Evolutionary conservation across 164 flowering plant species (phyloP), one percentile per base, ranked within the genome.

Genomic region (Stephania japonica): DNA sequence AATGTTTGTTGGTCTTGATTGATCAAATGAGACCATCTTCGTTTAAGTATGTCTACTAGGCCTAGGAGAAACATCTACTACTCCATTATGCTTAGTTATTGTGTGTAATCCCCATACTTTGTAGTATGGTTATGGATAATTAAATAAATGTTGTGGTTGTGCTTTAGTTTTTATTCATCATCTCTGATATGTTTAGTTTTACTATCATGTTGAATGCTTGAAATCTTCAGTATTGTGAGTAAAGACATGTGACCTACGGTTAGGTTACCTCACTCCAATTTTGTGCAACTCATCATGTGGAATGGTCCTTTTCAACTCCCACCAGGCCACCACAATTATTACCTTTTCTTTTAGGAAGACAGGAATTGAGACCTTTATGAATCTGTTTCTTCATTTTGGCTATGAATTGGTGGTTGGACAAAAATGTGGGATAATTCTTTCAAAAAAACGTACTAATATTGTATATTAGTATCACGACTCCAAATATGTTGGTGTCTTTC

Each of bases 71-170:
- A 56, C 11, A 32, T 32, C 42, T 42, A 69, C 13, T 50, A 32
- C 64, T 76, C 69, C 67, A 13, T 73, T 63, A 69, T 56, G 70
- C 32, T 69, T 42, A 66, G 42, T 65, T 65, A 63, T 70, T n/a
- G 25, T 72, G 63, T 72, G 63, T 56, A 18, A 38, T n/a, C 68
- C 25, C n/a, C 65, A 68, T 67, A 68, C 38, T 53, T 32, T 70
- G 44, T 21, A 12, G 63, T 69, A n/a, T 32, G 38, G 38, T 49
- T 50, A 32, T 53, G 65, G 42, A 68, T 74, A 42, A 49, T 64
- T 49, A 32, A 32, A 56, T 67, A 14, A 56, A 32, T 18, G 53
- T 65, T 32, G 62, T 72, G 67, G 19, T 73, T 49, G 38, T 47
- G 53, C 53, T 7, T 7, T 9, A 9, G 16, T 47, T 47, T 3